Evolutionary conservation across 495 filamentous ascomycete species (phyloP).

Genomic region (Penicillium canescens): DNA sequence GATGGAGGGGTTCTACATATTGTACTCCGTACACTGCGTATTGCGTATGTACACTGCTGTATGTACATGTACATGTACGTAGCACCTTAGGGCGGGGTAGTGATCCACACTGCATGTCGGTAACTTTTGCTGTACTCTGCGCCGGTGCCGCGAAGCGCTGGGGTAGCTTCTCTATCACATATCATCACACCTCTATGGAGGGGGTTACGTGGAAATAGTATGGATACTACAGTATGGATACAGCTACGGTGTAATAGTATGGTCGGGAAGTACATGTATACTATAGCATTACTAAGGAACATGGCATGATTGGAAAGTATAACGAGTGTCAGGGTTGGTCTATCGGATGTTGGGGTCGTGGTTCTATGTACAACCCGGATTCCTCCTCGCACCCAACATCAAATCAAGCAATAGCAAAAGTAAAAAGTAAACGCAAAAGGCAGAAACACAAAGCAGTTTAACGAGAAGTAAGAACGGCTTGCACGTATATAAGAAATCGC

Average conservation of each 20-base stretch:
- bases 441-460: conserved; percentile 9
- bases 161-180: conserved; percentile 8
- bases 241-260: neutral
- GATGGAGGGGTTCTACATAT: no score
- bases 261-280: neutral
- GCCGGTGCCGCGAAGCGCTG: neutral
- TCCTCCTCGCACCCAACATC: conserved; percentile 10
- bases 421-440: conserved; percentile 2
- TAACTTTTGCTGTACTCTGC: no score
- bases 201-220: conserved; percentile 7
- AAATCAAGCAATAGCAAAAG: conserved; percentile 1
- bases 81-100: neutral
- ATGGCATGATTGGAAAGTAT: neutral
- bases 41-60: no score
- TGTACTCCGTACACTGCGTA: no score
- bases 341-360: conserved; percentile 14
- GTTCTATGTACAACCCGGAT: conserved; percentile 23
- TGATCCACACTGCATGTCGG: conserved; percentile 3
- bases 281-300: no score
- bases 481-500: conserved; percentile 25
- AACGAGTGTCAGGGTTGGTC: conserved; percentile 7
- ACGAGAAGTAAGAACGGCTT: neutral
- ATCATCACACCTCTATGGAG: neutral
- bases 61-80: no score
- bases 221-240: neutral